Base-by-base conservation (phyloP, 345 rosid species). In the Diplotaxis tenuifolia region DNA sequence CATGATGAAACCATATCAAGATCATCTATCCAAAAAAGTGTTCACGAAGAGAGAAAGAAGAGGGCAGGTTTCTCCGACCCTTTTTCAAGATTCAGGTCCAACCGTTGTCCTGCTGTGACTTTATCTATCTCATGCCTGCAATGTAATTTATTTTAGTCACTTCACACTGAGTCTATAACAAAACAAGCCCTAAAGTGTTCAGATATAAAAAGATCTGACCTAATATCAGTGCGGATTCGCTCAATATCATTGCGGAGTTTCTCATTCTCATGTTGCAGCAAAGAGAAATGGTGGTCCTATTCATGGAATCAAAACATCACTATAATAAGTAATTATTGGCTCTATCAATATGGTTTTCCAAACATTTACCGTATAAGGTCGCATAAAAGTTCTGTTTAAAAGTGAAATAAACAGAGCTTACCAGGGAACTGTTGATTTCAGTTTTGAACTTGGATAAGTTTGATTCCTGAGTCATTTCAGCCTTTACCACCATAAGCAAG, bases 1-100 rank as follows among this genome's bases (percentile, higher is more conserved):
- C n/a, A 38, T 59, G 0, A 38, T 59, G 0, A 4, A 62, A 47
- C 31, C 61, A 67, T 40, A 67, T 32, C 23, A 36, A 38, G 16
- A 54, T 54, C 59, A 54, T 54, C 22, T 22, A 38, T 25, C 54
- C 21, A n/a, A n/a, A 31, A 34, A 22, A 20, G 14, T 1, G 38
- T n/a, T 38, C 14, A 7, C 0, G 67, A 59, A 58, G 10, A 38
- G 31, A 56, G 49, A 72, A 76, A 65, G 62, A 59, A 25, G 5
- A 0, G 6, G 15, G 12, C 4, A 15, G 49, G 9, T 47, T 47
- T 47, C 54, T 47, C 54, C 2, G 67, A 89, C 99, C 97, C 96
- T 75, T 85, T 86, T 83, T 94, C 96, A 57, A 91, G 97, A 86
- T 94, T 94, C 64, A 94, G 81, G 80, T 94, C 96, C 86, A 94